A percentile compares a stretch with the other conserved stretches of the same genome.
These are phyloP conservation scores for Rosa rugosa DNA, from an alignment of 306 rosid genomes.

Conservation along the genomic window DNA sequence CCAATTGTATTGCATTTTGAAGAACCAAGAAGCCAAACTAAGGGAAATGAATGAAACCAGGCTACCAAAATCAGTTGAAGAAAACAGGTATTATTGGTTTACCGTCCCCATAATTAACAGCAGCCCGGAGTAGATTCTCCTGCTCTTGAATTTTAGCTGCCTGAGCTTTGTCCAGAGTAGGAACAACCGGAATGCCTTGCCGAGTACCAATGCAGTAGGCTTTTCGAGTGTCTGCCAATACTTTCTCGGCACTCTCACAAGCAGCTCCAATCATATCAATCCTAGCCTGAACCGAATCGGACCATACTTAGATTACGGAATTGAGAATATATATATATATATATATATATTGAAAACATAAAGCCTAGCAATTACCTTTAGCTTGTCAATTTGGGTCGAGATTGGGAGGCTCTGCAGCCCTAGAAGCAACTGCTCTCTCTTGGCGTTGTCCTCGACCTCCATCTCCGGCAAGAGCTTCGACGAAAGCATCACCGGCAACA, in stretches of 20 bases:
- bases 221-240: conserved; percentile 89
- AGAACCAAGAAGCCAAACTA: background rate
- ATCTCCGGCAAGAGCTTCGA: conserved; percentile 90
- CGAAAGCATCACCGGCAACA: conserved; percentile 85
- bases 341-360: background rate
- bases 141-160: conserved; percentile 94
- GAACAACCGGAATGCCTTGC: conserved; percentile 72
- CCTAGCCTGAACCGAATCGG: conserved; percentile 48
- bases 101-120: conserved; percentile 86
- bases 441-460: conserved; percentile 73
- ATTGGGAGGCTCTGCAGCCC: conserved; percentile 85
- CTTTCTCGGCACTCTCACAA: conserved; percentile 92
- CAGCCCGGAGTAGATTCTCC: conserved; percentile 84
- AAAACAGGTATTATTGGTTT: background rate
- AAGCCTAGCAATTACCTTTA: conserved; percentile 44
- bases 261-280: conserved; percentile 88
- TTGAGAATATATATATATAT: background rate
- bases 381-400: conserved; percentile 67
- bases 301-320: background rate
- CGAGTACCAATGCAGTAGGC: conserved; percentile 88
- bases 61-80: no score
- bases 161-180: conserved; percentile 90
- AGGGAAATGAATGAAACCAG: background rate
- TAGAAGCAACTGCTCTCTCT: conserved; percentile 75
- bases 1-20: background rate